phyloP scores from a whole-genome alignment of 345 rosid genomes.

The Raphanus raphanistrum region DNA sequence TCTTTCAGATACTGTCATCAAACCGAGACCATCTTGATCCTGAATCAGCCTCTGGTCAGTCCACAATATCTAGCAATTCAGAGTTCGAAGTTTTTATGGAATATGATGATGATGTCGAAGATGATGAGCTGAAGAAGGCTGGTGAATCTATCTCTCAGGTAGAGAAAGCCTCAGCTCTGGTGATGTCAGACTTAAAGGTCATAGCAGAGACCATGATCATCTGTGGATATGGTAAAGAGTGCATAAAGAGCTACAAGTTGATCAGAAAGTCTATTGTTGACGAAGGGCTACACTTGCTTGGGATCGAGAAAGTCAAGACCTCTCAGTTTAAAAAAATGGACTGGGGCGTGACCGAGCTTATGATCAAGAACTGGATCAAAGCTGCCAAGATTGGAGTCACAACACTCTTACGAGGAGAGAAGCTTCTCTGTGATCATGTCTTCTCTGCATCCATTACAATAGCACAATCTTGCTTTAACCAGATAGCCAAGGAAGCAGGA shows the following conservation, averaged over 20 bases:
- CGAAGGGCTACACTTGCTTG: conserved; percentile 59
- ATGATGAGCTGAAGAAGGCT: conserved; percentile 38
- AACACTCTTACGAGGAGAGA: conserved; percentile 61
- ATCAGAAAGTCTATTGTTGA: conserved; percentile 66
- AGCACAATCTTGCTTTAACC: conserved; percentile 66
- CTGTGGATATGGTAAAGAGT: conserved; percentile 74
- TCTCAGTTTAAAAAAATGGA: conserved; percentile 54
- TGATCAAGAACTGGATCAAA: conserved; percentile 65
- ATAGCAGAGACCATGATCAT: conserved; percentile 78
- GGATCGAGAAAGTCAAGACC: conserved; percentile 46
- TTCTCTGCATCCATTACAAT: conserved; percentile 51
- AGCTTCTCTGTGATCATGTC: conserved; percentile 65
- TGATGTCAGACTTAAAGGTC: conserved; percentile 58
- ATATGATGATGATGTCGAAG: conserved; percentile 17
- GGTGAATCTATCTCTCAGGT: conserved; percentile 45
- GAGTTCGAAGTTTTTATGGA: conserved; percentile 29
- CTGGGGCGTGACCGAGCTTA: conserved; percentile 48
- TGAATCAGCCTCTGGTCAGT: conserved; percentile 50
- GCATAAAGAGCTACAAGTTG: conserved; percentile 51
- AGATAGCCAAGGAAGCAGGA: conserved; percentile 63
- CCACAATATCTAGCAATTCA: conserved; percentile 44
- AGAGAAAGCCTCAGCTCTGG: conserved; percentile 40
- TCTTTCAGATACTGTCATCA: conserved; percentile 46
- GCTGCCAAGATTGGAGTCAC: conserved; percentile 63
- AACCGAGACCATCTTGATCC: conserved; percentile 51